Base-by-base conservation (phyloP, 331 rosid genomes). In the Malus hybrid region DNA sequence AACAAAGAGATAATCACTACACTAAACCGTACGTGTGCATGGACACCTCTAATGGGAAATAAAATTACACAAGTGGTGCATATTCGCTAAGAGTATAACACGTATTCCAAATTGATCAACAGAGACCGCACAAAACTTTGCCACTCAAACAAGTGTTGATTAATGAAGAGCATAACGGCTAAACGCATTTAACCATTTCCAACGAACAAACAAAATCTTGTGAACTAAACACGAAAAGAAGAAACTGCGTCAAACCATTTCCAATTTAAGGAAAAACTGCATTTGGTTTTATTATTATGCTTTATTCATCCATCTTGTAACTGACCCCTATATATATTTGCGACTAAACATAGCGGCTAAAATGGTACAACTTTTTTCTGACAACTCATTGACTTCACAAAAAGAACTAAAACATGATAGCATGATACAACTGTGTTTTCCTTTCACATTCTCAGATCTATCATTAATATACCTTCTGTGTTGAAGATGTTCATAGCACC, bases 381-480 rank as follows among this genome's bases (percentile, higher is more conserved):
- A 18, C 81, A 7, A 68, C 32, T 72, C 61, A 69, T 36, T 70
- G 70, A 66, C 73, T 29, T 79, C 57, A 20, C 4, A 19, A 16
- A 80, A 44, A 46, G 57, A 70, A 18, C 12, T 39, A 39, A 39
- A 1, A 34, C 42, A 34, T 34, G 42, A 34, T 64, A 69, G 77
- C 80, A 73, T 77, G 6, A 24, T 42, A 59, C 76, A 32, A 33
- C 24, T n/a, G 22, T 6, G 20, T 33, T 67, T 69, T 75, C 81
- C 46, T 32, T 76, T 62, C 80, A 65, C 64, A 85, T 85, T 73
- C 87, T 68, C 20, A 71, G 62, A 13, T 79, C 57, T 66, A 69
- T 44, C 79, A 67, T 70, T 74, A 70, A 16, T 63, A 72, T 82
- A 80, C 88, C 82, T 82, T 82, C 79, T 20, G 19, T 59, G 15